Conservation (phyloP, 1,284 basidiomycete genomes). For the Malassezia sympodialis region DNA sequence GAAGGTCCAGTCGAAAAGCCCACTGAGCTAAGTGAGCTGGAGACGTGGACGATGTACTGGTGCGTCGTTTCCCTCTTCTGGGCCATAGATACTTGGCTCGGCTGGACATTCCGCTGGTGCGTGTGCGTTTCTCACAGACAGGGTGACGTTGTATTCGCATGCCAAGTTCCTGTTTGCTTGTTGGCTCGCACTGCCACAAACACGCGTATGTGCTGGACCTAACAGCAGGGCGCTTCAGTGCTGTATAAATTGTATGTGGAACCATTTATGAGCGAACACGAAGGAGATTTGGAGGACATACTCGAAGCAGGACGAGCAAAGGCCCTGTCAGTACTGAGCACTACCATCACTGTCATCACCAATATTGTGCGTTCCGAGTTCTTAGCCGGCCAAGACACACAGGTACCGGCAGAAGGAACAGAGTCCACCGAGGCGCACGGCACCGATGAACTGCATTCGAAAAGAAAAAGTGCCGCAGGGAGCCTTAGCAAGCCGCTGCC, state of each 20-base stretch:
- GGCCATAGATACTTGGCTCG: conserved; percentile 27
- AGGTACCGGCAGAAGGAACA: not conserved
- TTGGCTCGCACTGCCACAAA: conserved; percentile 43
- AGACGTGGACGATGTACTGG: conserved; percentile 43
- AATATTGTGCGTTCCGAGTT: conserved; percentile 6
- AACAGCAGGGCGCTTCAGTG: conserved; percentile 3
- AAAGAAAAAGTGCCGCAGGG: not conserved
- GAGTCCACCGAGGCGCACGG: not conserved
- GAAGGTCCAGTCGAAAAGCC: not conserved
- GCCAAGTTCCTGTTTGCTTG: conserved; percentile 33
- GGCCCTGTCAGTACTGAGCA: not conserved
- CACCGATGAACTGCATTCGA: not conserved
- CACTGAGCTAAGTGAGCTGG: conserved; percentile 35
- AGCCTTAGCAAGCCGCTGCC: not conserved
- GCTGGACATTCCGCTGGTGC: conserved; percentile 38
- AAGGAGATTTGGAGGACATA: conserved; percentile 11
- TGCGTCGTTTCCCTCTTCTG: conserved; percentile 28
- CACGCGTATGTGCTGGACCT: conserved; percentile 8
- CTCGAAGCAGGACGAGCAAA: not conserved
- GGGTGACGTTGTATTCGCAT: conserved; percentile 35
- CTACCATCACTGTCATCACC: not conserved
- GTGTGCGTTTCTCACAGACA: not conserved
- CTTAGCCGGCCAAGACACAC: not conserved
- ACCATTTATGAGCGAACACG: conserved; percentile 13
- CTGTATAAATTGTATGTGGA: conserved; percentile 10